Base-by-base conservation (phyloP, 805 yeast genomes). In the Candida gorgasii region DNA sequence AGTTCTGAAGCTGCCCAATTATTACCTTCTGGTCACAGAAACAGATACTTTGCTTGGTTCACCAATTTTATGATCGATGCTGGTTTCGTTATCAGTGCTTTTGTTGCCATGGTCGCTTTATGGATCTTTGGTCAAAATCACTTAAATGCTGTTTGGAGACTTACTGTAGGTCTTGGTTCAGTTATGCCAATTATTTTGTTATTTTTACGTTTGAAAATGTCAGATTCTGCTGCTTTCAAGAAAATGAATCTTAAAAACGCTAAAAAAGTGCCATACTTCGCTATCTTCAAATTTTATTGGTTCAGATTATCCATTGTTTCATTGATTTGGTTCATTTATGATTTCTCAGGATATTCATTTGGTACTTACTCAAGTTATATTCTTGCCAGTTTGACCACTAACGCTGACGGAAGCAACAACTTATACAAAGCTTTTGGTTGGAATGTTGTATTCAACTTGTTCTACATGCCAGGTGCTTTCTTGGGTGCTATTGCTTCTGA, bases 391-490 rank as follows among this genome's bases (percentile, higher is more conserved):
- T 69, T 85, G 42, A 76, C 86, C 46, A 77, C 81, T 8, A 37
- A 14, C 4, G 45, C 46, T 28, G 33, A 48, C 31, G 49, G 49
- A 19, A 79, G 73, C 40, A 75, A 77, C 32, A 76, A 84, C 51
- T 65, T 88, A 45, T 82, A 82, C 66, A 76, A 80, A 61, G 76
- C 86, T 17, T 87, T 89, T 65, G 97, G 96, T 39, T 92, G 97
- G 97, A 87, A 85, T 62, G 85, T 86, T 46, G 92, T 92, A 5
- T 76, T 90, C 55, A 88, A 89, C 65, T 69, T 86, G 55, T 90
- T 92, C 65, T 89, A 90, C 63, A 67, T 90, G 28, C 97, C 97
- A 11, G 98, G 97, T 53, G 76, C 96, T 1, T 78, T 89, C 61
- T 60, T 86, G 16, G 97, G 98, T 57, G 96, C 95, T n/a, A 57